These are phyloP conservation scores for Leccinum incarnatum DNA, from an alignment of 768 basidiomycete species.

Conservation along the genomic window DNA sequence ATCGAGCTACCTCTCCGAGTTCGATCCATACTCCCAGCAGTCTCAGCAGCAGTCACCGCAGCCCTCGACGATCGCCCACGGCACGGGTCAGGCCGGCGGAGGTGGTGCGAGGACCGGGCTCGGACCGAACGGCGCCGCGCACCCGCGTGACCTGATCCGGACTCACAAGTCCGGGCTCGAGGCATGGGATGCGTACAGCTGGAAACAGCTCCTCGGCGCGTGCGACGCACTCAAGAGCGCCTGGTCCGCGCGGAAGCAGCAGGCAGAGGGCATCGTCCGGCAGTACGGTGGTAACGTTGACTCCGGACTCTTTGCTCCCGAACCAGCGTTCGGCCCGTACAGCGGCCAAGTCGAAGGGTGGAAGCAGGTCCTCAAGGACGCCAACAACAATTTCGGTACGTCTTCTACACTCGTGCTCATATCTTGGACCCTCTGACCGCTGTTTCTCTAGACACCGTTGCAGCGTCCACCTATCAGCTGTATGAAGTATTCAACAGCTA, in stretches of 20 bases:
- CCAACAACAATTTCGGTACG: constrained; percentile 51
- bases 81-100: not conserved
- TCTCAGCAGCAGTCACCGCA: not conserved
- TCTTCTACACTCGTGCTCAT: not conserved
- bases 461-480: constrained; percentile 73
- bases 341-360: constrained; percentile 54
- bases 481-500: constrained; percentile 71
- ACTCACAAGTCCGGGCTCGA: constrained; percentile 66
- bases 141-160: constrained; percentile 69
- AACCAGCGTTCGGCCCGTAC: constrained; percentile 39
- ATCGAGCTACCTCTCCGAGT: constrained; percentile 35
- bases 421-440: not conserved
- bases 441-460: constrained; percentile 40
- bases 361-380: constrained; percentile 59
- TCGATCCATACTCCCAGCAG: constrained; percentile 38
- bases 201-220: constrained; percentile 64
- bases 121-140: constrained; percentile 33
- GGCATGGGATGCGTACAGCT: constrained; percentile 64
- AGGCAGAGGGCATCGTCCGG: constrained; percentile 48
- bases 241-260: constrained; percentile 61
- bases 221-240: constrained; percentile 66
- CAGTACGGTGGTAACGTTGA: constrained; percentile 41
- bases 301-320: constrained; percentile 23
- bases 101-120: not conserved
- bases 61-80: not conserved